Percentiles rank a stretch among this genome's conserved stretches.
Evolutionary conservation across 1,284 basidiomycete genomes (phyloP).

Genomic region (Fomitopsis schrenkii): DNA sequence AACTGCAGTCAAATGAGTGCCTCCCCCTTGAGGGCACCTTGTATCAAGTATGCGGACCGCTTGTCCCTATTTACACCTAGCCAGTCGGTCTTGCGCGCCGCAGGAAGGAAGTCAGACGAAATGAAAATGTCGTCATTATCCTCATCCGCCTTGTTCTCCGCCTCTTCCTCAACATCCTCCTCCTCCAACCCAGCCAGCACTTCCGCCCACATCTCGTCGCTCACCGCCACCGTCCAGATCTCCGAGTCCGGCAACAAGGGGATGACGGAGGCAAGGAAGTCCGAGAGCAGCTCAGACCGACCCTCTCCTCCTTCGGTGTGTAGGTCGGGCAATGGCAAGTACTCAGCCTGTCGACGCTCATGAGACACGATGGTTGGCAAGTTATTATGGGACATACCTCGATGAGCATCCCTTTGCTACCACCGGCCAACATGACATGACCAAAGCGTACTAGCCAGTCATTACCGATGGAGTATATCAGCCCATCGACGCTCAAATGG

Average conservation of each 20-base stretch:
- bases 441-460: constrained; percentile 80
- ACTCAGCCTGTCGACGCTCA: constrained; percentile 54
- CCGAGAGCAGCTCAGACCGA: constrained; percentile 67
- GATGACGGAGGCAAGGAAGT: constrained; percentile 65
- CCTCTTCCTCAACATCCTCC: constrained; percentile 34
- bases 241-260: constrained; percentile 66
- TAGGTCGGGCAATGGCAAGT: constrained; percentile 65
- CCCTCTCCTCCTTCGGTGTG: constrained; percentile 56
- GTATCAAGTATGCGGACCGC: constrained; percentile 71
- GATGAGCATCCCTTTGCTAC: constrained; percentile 73
- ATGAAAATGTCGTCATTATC: constrained; percentile 48
- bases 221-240: constrained; percentile 70
- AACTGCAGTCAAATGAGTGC: constrained; percentile 50
- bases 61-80: constrained; percentile 69
- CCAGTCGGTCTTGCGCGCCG: constrained; percentile 59
- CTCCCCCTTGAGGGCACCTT: constrained; percentile 68
- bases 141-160: constrained; percentile 20
- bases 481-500: constrained; percentile 66
- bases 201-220: constrained; percentile 73
- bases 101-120: constrained; percentile 45
- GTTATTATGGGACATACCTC: constrained; percentile 47
- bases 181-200: constrained; percentile 72
- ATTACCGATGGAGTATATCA: constrained; percentile 64
- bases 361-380: neutral
- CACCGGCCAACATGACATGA: constrained; percentile 69